Conservation (phyloP, 352 stramenopile species). For the Phytophthora pini region DNA sequence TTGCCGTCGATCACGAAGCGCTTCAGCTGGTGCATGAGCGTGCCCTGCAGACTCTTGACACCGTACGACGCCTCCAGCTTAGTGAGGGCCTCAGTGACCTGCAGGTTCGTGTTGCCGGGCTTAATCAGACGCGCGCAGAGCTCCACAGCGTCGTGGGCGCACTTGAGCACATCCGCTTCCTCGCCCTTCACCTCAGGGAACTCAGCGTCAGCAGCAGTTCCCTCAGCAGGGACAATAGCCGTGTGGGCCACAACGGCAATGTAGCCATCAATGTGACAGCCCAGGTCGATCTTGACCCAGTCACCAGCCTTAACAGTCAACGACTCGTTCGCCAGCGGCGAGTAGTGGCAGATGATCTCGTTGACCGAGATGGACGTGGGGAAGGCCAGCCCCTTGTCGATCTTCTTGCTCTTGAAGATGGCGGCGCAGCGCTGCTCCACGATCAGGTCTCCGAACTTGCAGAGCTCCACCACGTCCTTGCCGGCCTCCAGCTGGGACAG, state of each 20-base stretch:
- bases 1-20: slow-evolving; percentile 98
- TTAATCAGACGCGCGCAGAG: slow-evolving; percentile 97
- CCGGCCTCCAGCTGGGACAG: slow-evolving; percentile 94
- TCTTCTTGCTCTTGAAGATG: slow-evolving; percentile 97
- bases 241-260: slow-evolving; percentile 99
- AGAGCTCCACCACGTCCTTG: slow-evolving; percentile 96
- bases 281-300: slow-evolving; percentile 96
- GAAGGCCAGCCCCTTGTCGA: slow-evolving; percentile 99
- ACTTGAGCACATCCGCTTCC: slow-evolving; percentile 96
- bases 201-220: slow-evolving; percentile 54
- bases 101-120: slow-evolving; percentile 96
- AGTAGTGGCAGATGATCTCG: slow-evolving; percentile 99
- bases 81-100: slow-evolving; percentile 95
- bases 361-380: slow-evolving; percentile 99
- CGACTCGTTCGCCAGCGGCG: slow-evolving; percentile 93
- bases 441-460: slow-evolving; percentile 91
- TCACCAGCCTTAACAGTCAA: slow-evolving; percentile 77
- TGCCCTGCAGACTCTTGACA: slow-evolving; percentile 97
- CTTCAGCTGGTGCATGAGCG: slow-evolving; percentile 99
- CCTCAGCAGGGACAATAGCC: slow-evolving; percentile 91
- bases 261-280: slow-evolving; percentile 99
- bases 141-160: slow-evolving; percentile 97
- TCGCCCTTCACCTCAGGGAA: slow-evolving; percentile 69
- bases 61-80: slow-evolving; percentile 96
- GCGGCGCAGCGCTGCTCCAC: slow-evolving; percentile 84